phyloP scores from a whole-genome alignment of 2,329 filamentous ascomycete genomes.

The Aspergillus sp. region DNA sequence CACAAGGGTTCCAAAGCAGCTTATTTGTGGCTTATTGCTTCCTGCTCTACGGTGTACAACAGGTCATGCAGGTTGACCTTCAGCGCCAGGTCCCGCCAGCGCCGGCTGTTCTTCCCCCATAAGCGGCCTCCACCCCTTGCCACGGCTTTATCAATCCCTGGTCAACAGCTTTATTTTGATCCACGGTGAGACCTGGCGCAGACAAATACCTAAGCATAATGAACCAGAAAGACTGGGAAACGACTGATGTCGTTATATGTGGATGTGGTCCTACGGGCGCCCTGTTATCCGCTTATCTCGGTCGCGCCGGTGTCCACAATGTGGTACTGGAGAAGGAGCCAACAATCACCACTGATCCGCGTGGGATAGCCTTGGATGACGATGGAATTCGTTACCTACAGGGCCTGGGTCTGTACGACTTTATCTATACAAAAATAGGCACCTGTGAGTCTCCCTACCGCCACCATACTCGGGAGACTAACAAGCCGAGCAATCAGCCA shows the following conservation, averaged over 20 bases:
- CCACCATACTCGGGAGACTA: neutral
- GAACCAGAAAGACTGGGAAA: conserved; percentile 10
- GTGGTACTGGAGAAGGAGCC: conserved; percentile 32
- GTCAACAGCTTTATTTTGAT: neutral
- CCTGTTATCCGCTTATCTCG: conserved; percentile 31
- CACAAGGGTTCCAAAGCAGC: neutral
- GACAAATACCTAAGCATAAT: neutral
- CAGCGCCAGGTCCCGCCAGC: too few relatives aligned
- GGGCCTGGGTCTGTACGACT: conserved; percentile 30
- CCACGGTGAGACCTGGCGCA: neutral
- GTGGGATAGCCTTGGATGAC: conserved; percentile 37
- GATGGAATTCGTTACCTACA: conserved; percentile 36
- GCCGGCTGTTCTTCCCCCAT: too few relatives aligned
- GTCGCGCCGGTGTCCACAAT: conserved; percentile 25
- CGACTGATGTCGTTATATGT: conserved; percentile 35
- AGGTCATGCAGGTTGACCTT: too few relatives aligned
- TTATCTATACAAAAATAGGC: conserved; percentile 31
- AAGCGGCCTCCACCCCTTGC: too few relatives aligned
- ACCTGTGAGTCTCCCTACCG: conserved; percentile 19
- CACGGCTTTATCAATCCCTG: neutral
- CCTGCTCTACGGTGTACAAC: too few relatives aligned
- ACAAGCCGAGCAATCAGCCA: conserved; percentile 7
- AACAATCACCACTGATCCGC: conserved; percentile 35
- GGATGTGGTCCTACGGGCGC: conserved; percentile 39
- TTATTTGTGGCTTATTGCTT: too few relatives aligned